Base-by-base conservation (phyloP, 2,329 filamentous ascomycete species). In the Penicillium occitanis region DNA sequence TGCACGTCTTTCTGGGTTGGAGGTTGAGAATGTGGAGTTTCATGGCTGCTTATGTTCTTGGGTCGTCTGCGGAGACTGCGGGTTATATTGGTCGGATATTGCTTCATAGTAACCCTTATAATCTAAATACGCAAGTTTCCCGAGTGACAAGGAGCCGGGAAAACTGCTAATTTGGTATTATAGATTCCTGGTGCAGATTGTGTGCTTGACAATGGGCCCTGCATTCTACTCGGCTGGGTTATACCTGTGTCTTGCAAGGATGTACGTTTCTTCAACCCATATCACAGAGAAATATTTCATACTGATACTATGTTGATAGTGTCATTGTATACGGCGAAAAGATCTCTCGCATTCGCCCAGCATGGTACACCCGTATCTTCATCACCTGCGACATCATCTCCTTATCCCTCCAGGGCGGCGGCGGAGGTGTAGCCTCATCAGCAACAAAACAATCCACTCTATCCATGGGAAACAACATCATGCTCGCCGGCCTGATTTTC, bases 41-140 rank as follows among this genome's bases (percentile, higher is more conserved):
- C 14, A 22, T 61, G 37, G 59, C 42, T 22, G 28, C 40, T 22
- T 61, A 50, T 44, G 5, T 46, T n/a, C 42, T 61, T 33, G 59
- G 59, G 11, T 61, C 59, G 1, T 48, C 42, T 6, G 30, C 59
- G 5, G 59, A 61, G 59, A 33, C n/a, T 19, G 59, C 11, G 2
- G 59, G 59, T n/a, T 61, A 61, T 35, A 61, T 61, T 14, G 59
- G 59, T 22, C 59, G 59, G 14, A 22, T 50, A 35, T 61, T 61
- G 44, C 42, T 61, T 19, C 42, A 61, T 13, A 50, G 42, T 13
- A 61, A 61, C 19, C 59, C 59, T 30, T 61, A 50, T 4, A 46
- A 61, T 46, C 42, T 61, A 7, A 46, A 46, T 35, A 61, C 22
- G 59, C 50, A 10, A 33, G 59, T 61, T 50, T 14, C 10, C 22